Percentiles rank a stretch among this genome's conserved stretches.
phyloP scores from a whole-genome alignment of 2,329 filamentous ascomycete species.

The Pseudogymnoascus sp. region DNA sequence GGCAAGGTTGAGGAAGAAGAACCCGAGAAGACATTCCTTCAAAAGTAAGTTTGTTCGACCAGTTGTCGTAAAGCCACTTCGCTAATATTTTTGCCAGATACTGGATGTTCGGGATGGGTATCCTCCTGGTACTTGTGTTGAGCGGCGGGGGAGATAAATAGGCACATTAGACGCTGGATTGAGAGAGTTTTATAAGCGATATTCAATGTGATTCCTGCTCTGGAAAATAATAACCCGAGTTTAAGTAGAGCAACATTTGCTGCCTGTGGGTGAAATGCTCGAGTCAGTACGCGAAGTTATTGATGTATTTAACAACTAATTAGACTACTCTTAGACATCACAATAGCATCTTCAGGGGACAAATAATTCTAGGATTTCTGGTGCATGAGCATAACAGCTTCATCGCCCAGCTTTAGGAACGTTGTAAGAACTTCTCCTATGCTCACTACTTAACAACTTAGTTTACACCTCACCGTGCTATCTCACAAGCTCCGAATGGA shows the following conservation, averaged over 20 bases:
- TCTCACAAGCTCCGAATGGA: slow-evolving; percentile 1
- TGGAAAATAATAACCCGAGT: not conserved
- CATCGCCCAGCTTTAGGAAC: not conserved
- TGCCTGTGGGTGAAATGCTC: not conserved
- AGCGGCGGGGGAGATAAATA: slow-evolving; percentile 5
- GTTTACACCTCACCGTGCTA: not conserved
- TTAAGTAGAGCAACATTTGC: not conserved
- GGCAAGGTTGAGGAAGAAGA: slow-evolving; percentile 51
- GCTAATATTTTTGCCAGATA: slow-evolving; percentile 2
- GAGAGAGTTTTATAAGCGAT: not conserved
- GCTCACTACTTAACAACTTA: not conserved
- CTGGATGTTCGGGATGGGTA: slow-evolving; percentile 9
- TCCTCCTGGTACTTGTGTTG: slow-evolving; percentile 2
- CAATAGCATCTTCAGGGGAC: not conserved
- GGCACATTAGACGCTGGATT: not conserved
- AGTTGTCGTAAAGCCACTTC: not conserved
- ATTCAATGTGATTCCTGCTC: not conserved
- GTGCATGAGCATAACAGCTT: not conserved
- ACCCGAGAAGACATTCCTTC: slow-evolving; percentile 57
- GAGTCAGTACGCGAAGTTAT: not conserved
- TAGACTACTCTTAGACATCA: not conserved
- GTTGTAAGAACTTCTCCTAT: not conserved
- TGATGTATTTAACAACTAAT: not conserved
- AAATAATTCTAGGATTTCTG: not conserved
- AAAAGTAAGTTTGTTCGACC: slow-evolving; percentile 48